Evolutionary conservation across 1,284 basidiomycete genomes (phyloP), one percentile per base, ranked within the genome.

Genomic region (Exobasidium rhododendri): DNA sequence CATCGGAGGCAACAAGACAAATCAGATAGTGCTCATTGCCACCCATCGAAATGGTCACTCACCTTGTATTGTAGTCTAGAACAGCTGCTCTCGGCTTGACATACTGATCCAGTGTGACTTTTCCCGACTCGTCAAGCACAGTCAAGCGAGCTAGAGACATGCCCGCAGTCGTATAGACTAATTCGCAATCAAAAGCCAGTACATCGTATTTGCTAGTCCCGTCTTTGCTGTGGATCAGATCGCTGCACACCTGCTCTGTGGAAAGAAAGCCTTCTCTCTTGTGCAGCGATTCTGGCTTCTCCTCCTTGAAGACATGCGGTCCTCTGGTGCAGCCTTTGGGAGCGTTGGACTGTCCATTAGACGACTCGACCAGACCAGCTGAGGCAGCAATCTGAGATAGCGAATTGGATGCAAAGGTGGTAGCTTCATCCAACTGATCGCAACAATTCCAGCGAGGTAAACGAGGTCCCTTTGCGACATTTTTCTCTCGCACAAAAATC

Each of bases 221-320:
- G 58, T 4, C 56, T 53, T 6, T 26, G 7, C 10, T 17, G 35
- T 10, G 7, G 35, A 40, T 40, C 17, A 40, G 35, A 17, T 24
- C 47, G 47, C 20, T 50, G 14, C 20, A 20, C 20, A 72, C 59
- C 52, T 69, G 46, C 10, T 59, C 54, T 11, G 64, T 66, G 2
- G 66, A 70, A 58, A 69, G 59, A 56, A 75, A 78, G 1, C 62
- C 70, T 51, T 71, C 71, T 31, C 74, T 67, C 7, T 59, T 55
- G 52, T 78, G 75, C 52, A 78, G 52, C 13, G 67, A 66, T 29
- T 64, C 58, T 1, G 59, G 62, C 1, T 46, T 40, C 17, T 74
- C 75, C 54, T 75, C 73, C 43, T 76, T 77, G 66, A 75, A 78
- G 2, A 77, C 75, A 61, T 78, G 76, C 3, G 75, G 75, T 4